Evolutionary conservation across 192 early-diverging fungal species (phyloP), one percentile per base, ranked within the genome.

Genomic region (Coemansia sp.): DNA sequence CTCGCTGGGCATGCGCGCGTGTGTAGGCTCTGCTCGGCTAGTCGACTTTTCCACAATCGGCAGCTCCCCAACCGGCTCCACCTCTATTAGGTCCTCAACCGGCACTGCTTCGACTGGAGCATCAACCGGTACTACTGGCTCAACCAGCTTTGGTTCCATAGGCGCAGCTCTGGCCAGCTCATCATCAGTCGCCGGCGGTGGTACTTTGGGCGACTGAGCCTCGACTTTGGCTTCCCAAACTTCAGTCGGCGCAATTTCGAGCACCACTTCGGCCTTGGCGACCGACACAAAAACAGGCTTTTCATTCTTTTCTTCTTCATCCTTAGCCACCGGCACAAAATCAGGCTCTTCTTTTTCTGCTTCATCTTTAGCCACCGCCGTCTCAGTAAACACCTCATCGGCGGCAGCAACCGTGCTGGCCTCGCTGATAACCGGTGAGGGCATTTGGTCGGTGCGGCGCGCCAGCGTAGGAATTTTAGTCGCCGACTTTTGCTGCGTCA

Each of bases 341-440:
- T 0, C 44, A n/a, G 44, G 44, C 50, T 27, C 2, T 27, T 27
- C 27, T 27, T 27, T 27, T 27, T 24, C 24, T 24, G 24, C 50
- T 11, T 27, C 50, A 17, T 6, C 55, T 32, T 31, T 60, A 34
- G 11, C 51, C 15, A 6, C 51, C 27, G 12, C 1, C 13, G 51
- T 4, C 10, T 55, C 51, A 1, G 4, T 5, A 55, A 55, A 55
- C 11, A 12, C 24, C 19, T 69, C 59, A 36, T 61, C 27, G 34
- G 24, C 60, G 22, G 39, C 65, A 24, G 72, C 27, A 27, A 27
- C 27, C 27, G 27, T 72, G 59, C 69, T 75, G 3, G 65, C 58
- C 59, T 80, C 72, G 64, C 73, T 80, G 8, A 69, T 64, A 27
- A 53, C 73, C 19, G 72, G 78, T 36, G 73, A 80, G 8, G 72